These are phyloP conservation scores for Fusarium ramigenum DNA, from an alignment of 2,329 filamentous ascomycete species.

Conservation along the genomic window DNA sequence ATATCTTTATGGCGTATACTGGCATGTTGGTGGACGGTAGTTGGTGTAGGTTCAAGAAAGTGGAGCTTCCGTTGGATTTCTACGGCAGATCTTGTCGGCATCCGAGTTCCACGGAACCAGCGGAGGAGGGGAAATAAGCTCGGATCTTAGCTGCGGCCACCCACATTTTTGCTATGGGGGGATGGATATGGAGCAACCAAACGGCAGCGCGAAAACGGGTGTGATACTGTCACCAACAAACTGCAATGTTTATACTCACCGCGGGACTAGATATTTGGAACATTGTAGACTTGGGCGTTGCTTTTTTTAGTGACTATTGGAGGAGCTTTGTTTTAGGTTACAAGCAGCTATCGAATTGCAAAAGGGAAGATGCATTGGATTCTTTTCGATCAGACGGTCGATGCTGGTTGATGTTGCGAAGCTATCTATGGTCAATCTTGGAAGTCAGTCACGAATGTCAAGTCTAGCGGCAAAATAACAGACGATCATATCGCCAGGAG, in stretches of 20 bases:
- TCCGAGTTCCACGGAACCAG: neutral
- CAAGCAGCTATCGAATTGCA: neutral
- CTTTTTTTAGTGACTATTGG: neutral
- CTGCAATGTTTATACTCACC: neutral
- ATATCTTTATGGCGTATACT: neutral
- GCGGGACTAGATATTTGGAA: neutral
- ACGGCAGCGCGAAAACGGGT: neutral
- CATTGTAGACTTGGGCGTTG: accelerated
- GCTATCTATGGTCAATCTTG: neutral
- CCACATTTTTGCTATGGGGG: neutral
- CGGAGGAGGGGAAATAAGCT: neutral
- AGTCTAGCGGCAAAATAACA: neutral
- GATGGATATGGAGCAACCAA: neutral
- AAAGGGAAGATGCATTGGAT: neutral
- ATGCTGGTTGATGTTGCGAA: neutral
- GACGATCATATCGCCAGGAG: no score
- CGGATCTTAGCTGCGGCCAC: neutral
- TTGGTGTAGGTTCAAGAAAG: neutral
- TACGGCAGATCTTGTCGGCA: slow-evolving; percentile 11
- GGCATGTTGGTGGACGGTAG: neutral
- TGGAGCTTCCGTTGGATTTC: neutral
- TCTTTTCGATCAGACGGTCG: neutral
- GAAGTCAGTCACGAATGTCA: slow-evolving; percentile 21
- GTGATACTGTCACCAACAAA: neutral
- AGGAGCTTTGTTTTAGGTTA: neutral